A percentile compares a stretch with the other conserved stretches of the same genome.
Conservation (phyloP, 108 stramenopile genomes). For the Nitzschia palea region DNA sequence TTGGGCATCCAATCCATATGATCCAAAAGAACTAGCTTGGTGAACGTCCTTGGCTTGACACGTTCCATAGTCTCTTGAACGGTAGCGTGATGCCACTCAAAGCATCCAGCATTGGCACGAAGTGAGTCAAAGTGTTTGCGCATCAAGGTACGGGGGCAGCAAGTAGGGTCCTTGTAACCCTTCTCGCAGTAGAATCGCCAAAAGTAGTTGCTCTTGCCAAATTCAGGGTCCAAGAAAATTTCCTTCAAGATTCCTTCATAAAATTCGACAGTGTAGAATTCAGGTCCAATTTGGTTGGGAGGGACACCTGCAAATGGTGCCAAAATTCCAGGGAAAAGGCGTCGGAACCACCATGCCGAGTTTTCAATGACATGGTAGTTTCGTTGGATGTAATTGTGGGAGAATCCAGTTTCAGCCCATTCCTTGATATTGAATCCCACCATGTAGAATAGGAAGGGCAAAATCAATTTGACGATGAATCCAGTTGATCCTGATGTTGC, state of each 20-base stretch:
- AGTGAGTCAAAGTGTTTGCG: constrained; percentile 49
- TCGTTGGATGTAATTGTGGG: constrained; percentile 47
- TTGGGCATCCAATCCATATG: constrained; percentile 76
- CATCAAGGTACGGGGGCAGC: constrained; percentile 56
- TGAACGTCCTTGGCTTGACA: constrained; percentile 55
- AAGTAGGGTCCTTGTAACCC: constrained; percentile 60
- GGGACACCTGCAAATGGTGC: constrained; percentile 65
- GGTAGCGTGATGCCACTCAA: constrained; percentile 64
- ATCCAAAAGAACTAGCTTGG: constrained; percentile 57
- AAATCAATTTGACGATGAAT: constrained; percentile 42
- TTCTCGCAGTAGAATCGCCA: constrained; percentile 60
- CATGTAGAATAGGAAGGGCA: constrained; percentile 52
- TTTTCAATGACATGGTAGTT: constrained; percentile 51
- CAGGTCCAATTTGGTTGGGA: constrained; percentile 62
- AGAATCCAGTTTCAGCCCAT: constrained; percentile 60
- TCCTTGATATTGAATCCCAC: constrained; percentile 54
- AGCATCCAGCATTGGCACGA: constrained; percentile 49
- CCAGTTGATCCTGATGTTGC: constrained; percentile 51
- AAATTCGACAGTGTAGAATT: constrained; percentile 62
- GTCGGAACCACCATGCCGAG: constrained; percentile 53
- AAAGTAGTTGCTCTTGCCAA: constrained; percentile 55
- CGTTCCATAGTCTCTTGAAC: constrained; percentile 68
- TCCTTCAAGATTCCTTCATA: constrained; percentile 56
- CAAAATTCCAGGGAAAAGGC: constrained; percentile 51
- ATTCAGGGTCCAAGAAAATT: constrained; percentile 60